Evolutionary conservation across 495 filamentous ascomycete genomes (phyloP).

Genomic region (Aspergillus affinis): DNA sequence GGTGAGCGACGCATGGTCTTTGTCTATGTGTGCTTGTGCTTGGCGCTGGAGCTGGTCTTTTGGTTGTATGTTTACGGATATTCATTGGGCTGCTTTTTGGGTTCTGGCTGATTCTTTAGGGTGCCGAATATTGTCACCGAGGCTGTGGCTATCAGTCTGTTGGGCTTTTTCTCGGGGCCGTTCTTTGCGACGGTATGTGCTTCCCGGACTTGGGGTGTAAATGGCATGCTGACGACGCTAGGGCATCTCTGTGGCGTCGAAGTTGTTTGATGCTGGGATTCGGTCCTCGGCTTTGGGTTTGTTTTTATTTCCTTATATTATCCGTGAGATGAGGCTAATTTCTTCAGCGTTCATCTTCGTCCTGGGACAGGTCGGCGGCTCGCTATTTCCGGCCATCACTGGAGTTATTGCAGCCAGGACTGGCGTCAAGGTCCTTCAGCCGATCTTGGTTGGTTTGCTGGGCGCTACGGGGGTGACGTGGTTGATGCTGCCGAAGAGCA

Average conservation of each 20-base stretch:
- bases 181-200: constrained; percentile 32
- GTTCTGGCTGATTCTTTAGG: constrained; percentile 9
- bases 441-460: constrained; percentile 32
- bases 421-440: constrained; percentile 33
- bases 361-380: constrained; percentile 29
- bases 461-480: constrained; percentile 32
- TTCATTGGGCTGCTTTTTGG: no score
- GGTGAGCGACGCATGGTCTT: constrained; percentile 33
- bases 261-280: constrained; percentile 27
- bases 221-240: no score
- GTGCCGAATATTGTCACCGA: constrained; percentile 36
- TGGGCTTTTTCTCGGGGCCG: constrained; percentile 32
- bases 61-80: constrained; percentile 27
- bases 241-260: constrained; percentile 30
- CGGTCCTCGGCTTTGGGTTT: constrained; percentile 29
- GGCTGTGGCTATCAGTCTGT: constrained; percentile 32
- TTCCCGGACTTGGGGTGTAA: no score
- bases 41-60: constrained; percentile 32
- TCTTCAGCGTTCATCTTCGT: constrained; percentile 29
- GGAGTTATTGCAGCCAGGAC: constrained; percentile 26
- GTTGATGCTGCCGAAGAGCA: constrained; percentile 37
- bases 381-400: constrained; percentile 30
- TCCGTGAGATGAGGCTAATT: neutral
- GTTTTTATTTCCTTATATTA: neutral
- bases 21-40: constrained; percentile 30